Evolutionary conservation across 2,329 filamentous ascomycete genomes (phyloP), one percentile per base, ranked within the genome.

Genomic region (Penicillium sp.): DNA sequence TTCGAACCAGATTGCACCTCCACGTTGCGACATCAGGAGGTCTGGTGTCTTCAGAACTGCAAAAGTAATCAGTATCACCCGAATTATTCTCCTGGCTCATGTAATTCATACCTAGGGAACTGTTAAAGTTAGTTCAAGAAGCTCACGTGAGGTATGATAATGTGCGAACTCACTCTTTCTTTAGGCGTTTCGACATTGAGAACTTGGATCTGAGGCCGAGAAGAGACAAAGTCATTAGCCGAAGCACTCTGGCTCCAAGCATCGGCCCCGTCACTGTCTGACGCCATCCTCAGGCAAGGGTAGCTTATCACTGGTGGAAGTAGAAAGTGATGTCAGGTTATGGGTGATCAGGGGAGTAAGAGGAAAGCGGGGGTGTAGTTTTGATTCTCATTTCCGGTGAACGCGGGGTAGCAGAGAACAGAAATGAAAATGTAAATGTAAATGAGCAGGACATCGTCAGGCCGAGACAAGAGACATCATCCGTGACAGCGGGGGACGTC

Each of bases 1-100:
- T 18, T 46, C 62, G 61, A 63, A 76, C 74, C 58, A 78, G 54
- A 53, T 78, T 78, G 54, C 71, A 75, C 46, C 76, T 69, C 75
- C 75, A 78, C 48, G 65, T 58, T 23, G 72, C 64, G 33, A 67
- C 57, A 13, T 53, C 59, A 21, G 75, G 74, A 42, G 64, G 62
- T 45, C 24, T 7, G 12, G 41, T 21, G 23, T 59, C 54, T 24
- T 48, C 26, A 39, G 49, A 49, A 4, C 57, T 61, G 53, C 28
- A 38, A 5, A 10, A 16, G 21, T 28, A 7, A 44, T 64, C 52
- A 63, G 58, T 31, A 43, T 23, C 10, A 6, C 15, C 12, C 7
- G 4, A 6, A 26, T 5, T 10, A 16, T 31, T 2, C n/a, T 12
- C 6, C 3, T 26, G 1, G 6, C 12, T 4, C 18, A 34, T 26